These are phyloP conservation scores for Botrytis squamosa DNA, from an alignment of 2,329 filamentous ascomycete species.

Conservation along the genomic window DNA sequence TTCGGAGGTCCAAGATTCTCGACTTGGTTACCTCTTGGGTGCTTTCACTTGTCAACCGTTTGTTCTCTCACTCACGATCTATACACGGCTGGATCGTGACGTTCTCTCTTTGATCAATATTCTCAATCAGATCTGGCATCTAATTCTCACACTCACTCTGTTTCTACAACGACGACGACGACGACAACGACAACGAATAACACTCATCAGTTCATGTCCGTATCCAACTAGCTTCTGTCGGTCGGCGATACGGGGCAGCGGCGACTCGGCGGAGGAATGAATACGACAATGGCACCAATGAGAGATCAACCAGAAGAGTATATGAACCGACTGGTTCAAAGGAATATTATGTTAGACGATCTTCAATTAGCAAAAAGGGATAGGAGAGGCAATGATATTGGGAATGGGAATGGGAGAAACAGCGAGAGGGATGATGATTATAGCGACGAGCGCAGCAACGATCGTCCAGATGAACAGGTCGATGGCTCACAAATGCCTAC, in stretches of 20 bases:
- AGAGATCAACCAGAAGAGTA: conserved; percentile 28
- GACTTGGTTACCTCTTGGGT: conserved; percentile 29
- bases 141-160: conserved; percentile 7
- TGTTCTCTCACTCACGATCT: conserved; percentile 30
- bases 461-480: background rate
- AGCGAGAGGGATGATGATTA: background rate
- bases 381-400: conserved; percentile 7
- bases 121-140: conserved; percentile 24
- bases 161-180: conserved; percentile 19
- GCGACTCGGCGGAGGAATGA: conserved; percentile 35
- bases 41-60: conserved; percentile 23
- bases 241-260: conserved; percentile 27
- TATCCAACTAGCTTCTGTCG: conserved; percentile 29
- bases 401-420: background rate
- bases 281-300: conserved; percentile 38
- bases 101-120: conserved; percentile 26
- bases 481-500: background rate
- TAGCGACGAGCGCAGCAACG: background rate
- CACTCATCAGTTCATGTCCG: conserved; percentile 30
- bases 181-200: background rate
- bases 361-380: conserved; percentile 19
- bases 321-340: conserved; percentile 24
- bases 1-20: conserved; percentile 24
- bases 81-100: conserved; percentile 39
- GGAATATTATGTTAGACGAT: conserved; percentile 18